A percentile compares a stretch with the other conserved stretches of the same genome.
phyloP scores from a whole-genome alignment of 768 basidiomycete genomes.

The Crassisporium funariophilum region DNA sequence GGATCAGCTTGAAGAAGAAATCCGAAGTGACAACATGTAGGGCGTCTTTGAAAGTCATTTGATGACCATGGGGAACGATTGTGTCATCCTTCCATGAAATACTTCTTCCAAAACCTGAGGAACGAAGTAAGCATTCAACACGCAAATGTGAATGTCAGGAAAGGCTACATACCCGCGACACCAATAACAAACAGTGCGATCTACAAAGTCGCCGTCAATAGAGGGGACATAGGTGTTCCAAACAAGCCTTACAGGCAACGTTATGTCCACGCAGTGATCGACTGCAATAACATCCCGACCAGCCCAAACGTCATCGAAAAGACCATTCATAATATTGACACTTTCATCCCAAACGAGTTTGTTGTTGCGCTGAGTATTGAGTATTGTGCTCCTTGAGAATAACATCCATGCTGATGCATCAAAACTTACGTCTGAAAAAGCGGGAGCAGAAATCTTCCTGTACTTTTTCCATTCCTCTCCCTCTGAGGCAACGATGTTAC shows the following conservation, averaged over 20 bases:
- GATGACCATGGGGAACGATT: conserved; percentile 42
- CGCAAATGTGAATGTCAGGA: background rate
- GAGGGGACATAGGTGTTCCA: background rate
- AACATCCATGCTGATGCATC: no score
- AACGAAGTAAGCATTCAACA: background rate
- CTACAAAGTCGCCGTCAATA: conserved; percentile 30
- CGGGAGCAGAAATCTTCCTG: conserved; percentile 56
- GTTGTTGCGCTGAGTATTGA: conserved; percentile 43
- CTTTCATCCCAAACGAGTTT: conserved; percentile 51
- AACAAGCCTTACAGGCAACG: conserved; percentile 45
- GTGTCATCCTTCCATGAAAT: conserved; percentile 50
- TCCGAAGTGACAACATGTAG: conserved; percentile 44
- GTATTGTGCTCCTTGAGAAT: no score
- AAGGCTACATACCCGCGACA: conserved; percentile 43
- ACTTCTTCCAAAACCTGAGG: conserved; percentile 50
- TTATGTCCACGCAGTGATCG: conserved; percentile 50
- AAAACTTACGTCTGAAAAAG: conserved; percentile 54
- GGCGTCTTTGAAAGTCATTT: conserved; percentile 50
- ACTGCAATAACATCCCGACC: conserved; percentile 36
- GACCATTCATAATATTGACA: conserved; percentile 37
- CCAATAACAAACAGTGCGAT: conserved; percentile 59
- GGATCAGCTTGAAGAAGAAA: conserved; percentile 36
- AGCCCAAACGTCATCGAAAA: conserved; percentile 49
- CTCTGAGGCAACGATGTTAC: conserved; percentile 61
- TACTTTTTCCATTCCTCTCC: conserved; percentile 66